Conservation (phyloP, 2,329 filamentous ascomycete species). For the Beauveria caledonica region DNA sequence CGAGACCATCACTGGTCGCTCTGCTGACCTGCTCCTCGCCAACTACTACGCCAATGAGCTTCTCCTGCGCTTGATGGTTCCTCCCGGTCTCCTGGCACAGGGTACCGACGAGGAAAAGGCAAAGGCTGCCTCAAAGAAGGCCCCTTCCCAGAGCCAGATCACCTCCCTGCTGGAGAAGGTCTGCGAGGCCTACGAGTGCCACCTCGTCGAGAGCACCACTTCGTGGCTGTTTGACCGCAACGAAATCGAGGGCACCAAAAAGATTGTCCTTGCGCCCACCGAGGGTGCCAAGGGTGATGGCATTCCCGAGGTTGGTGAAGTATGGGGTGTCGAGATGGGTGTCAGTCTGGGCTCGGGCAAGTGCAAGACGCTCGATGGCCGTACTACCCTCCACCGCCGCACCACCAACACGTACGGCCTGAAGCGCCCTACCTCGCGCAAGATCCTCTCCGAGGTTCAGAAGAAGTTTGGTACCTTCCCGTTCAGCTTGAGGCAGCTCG, state of each 20-base stretch:
- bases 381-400: conserved; percentile 85
- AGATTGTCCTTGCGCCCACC: conserved; percentile 84
- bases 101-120: conserved; percentile 93
- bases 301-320: conserved; percentile 77
- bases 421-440: conserved; percentile 88
- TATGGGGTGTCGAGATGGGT: conserved; percentile 96
- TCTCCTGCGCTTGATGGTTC: conserved; percentile 81
- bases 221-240: conserved; percentile 95
- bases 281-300: conserved; percentile 91
- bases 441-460: conserved; percentile 86
- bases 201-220: conserved; percentile 93
- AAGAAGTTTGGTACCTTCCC: conserved; percentile 98
- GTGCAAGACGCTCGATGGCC: conserved; percentile 83
- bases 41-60: conserved; percentile 96
- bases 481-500: conserved; percentile 93
- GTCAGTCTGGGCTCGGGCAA: conserved; percentile 87
- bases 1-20: conserved; percentile 62
- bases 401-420: conserved; percentile 86
- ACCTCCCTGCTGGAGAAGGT: conserved; percentile 84
- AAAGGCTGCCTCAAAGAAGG: conserved; percentile 75
- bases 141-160: conserved; percentile 79
- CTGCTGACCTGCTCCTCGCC: conserved; percentile 81
- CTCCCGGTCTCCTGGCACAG: conserved; percentile 73
- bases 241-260: conserved; percentile 95
- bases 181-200: conserved; percentile 82